Evolutionary conservation across 768 basidiomycete species (phyloP), one percentile per base, ranked within the genome.

Genomic region (Heimioporus sp.): DNA sequence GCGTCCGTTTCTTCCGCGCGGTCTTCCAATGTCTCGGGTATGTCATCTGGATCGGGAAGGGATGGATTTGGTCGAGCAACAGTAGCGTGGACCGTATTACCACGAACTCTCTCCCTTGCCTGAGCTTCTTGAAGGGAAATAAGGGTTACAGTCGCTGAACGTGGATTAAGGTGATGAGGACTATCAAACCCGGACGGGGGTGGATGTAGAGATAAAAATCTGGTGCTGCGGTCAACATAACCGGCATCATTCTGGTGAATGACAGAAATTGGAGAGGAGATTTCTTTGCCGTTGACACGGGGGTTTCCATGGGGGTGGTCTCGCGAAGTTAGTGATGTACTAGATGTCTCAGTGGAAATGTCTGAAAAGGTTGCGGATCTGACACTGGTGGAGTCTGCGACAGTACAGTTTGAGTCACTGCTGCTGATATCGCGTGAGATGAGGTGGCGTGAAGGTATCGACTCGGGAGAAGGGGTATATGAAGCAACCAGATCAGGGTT

Each of bases 91-190:
- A 65, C 66, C 4, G 79, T 78, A n/a, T 69, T 70, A 58, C 75
- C 79, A 46, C 85, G 80, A 41, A 80, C 73, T 45, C 85, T 81
- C 63, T 86, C 77, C 49, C 75, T 69, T 12, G 83, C 87, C 58
- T 88, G 81, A 4, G 89, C 89, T 71, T 92, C 87, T 62, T 90
- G 86, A 48, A 91, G 73, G 5, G 87, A 80, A 45, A 91, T 90
- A 36, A 92, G 77, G 30, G 80, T 74, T 55, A 90, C 83, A 15
- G 79, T 70, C 19, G 82, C 76, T 12, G 79, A 69, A 9, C 68
- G 61, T 52, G 55, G 75, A 47, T 83, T 82, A 38, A 68, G 71
- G 80, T 82, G 83, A 11, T 76, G 80, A n/a, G 77, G 66, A 11
- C 63, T 64, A 42, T 66, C 70, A 24, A 72, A 40, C 58, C 71